A percentile compares a stretch with the other conserved stretches of the same genome.
phyloP scores from a whole-genome alignment of 257 asterid species.

The Scutellaria barbata region DNA sequence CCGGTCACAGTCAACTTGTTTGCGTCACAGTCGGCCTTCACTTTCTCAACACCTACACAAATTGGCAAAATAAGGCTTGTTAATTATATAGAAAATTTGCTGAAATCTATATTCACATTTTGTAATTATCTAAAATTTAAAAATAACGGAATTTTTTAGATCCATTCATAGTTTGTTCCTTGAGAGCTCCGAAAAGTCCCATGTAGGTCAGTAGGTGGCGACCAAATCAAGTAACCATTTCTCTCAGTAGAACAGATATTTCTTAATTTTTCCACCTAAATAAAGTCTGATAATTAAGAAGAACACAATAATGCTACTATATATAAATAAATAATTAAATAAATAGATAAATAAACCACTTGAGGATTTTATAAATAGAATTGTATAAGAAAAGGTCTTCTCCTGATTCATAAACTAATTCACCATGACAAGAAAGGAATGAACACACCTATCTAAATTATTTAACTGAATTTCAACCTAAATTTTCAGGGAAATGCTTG shows the following conservation, averaged over 20 bases:
- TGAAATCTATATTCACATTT: conserved; percentile 20
- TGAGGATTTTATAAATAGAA: not conserved
- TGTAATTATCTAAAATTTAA: not conserved
- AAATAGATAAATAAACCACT: not conserved
- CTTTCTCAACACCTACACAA: conserved; percentile 78
- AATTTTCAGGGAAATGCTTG: not conserved
- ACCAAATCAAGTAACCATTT: conserved; percentile 36
- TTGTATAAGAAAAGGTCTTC: not conserved
- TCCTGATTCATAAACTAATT: not conserved
- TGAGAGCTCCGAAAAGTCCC: conserved; percentile 50
- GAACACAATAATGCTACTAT: not conserved
- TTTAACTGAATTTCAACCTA: not conserved
- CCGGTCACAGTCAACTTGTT: conserved; percentile 86
- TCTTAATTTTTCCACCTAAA: no score
- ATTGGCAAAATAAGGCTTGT: conserved; percentile 31
- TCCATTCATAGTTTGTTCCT: conserved; percentile 40
- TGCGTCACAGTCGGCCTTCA: conserved; percentile 63
- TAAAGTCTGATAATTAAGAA: not conserved
- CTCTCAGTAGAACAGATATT: not conserved
- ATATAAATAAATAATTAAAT: no score
- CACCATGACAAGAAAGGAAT: conserved; percentile 3
- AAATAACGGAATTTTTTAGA: conserved; percentile 9
- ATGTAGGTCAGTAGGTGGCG: conserved; percentile 45
- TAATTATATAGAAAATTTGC: not conserved
- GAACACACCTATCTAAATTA: not conserved